These are phyloP conservation scores for Colletotrichum melonis DNA, from an alignment of 2,329 filamentous ascomycete genomes.

Conservation along the genomic window DNA sequence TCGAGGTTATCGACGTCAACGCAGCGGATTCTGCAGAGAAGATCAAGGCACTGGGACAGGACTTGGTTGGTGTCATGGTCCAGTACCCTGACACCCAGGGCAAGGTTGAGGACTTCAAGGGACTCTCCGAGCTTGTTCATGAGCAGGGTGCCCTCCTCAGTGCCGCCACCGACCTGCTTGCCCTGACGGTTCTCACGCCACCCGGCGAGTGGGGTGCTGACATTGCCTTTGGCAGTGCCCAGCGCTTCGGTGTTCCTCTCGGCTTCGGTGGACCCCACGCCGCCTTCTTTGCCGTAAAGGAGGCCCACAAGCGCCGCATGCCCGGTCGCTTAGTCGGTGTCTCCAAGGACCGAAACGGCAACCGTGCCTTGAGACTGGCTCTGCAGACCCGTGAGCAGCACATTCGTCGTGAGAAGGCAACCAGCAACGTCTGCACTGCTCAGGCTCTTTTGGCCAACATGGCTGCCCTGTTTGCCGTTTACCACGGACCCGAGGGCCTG, in stretches of 20 bases:
- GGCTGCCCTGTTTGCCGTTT: constrained; percentile 93
- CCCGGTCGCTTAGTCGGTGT: constrained; percentile 91
- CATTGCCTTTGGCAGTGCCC: constrained; percentile 92
- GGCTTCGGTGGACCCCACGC: constrained; percentile 96
- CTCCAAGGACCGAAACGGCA: constrained; percentile 89
- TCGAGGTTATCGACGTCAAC: constrained; percentile 79
- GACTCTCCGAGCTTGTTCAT: constrained; percentile 82
- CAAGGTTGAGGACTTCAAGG: constrained; percentile 79
- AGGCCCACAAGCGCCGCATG: constrained; percentile 94
- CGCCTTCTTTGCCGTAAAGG: constrained; percentile 92
- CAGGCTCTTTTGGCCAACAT: constrained; percentile 96
- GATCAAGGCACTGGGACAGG: constrained; percentile 80
- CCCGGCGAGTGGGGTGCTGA: constrained; percentile 96
- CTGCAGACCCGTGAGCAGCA: constrained; percentile 96
- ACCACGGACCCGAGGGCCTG: constrained; percentile 88
- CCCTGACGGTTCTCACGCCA: constrained; percentile 86
- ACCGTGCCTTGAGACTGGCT: constrained; percentile 83
- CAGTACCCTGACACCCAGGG: constrained; percentile 95
- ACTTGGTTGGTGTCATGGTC: constrained; percentile 89
- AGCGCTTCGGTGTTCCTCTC: constrained; percentile 91
- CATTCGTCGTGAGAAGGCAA: constrained; percentile 95
- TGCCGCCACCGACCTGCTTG: constrained; percentile 89
- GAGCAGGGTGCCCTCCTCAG: constrained; percentile 82
- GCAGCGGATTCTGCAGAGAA: constrained; percentile 69
- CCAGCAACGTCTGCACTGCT: constrained; percentile 96